Base-by-base conservation (phyloP, 2,329 filamentous ascomycete genomes). In the Emergomyces pasteurianus region DNA sequence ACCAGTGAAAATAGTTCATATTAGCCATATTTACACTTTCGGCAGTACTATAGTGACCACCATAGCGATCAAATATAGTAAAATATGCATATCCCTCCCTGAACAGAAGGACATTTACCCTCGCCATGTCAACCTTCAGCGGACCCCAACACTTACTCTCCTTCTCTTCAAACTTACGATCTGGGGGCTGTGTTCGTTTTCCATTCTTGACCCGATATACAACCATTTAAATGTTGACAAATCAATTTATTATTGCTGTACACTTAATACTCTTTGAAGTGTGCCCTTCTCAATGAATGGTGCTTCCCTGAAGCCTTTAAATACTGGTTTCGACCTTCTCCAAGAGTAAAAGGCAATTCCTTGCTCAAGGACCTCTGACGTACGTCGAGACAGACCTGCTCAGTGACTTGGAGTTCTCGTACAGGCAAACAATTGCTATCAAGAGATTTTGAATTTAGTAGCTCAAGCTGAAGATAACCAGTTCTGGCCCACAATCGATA, bases 111-210 rank as follows among this genome's bases (percentile, higher is more conserved):
- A 18, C 23, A 47, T 34, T 65, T 78, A 5, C 81, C 58, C 77
- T 74, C 18, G 77, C 72, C n/a, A 77, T 76, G 53, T 83, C 84
- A 72, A 88, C 86, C 70, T 81, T 82, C 21, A 85, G 84, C 26
- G 83, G 73, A 2, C 78, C 78, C 10, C 77, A 72, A 12, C 87
- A 72, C 76, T 40, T 89, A 85, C 64, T 78, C 76, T 23, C 78
- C 86, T 72, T 88, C 79, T 52, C 86, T 80, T 31, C 31, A 87
- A 61, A 89, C 80, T 47, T 73, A 68, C 4, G 61, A 58, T 61
- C 68, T 67, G 50, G 77, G 80, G 16, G 70, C 72, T 16, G 78
- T 79, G 43, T 77, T 74, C 70, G 80, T 84, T 71, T 86, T 75
- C 68, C 83, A 80, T 52, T 79, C 78, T 4, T 79, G 77, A 16